Conservation (phyloP, 2,329 filamentous ascomycete genomes). For the Truncatella angustata region DNA sequence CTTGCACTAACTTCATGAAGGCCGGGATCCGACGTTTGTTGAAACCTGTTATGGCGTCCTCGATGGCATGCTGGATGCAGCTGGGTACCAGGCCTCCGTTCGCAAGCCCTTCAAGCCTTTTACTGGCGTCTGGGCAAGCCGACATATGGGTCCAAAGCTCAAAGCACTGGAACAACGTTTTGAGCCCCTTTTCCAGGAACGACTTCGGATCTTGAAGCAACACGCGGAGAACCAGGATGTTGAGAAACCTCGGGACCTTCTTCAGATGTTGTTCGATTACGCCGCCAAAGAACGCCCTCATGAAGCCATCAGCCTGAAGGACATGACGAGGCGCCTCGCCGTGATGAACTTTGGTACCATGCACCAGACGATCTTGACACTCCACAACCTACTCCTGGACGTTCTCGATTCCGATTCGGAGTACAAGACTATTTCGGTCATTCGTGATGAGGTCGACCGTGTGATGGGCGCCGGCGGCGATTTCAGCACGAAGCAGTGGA, state of each 20-base stretch:
- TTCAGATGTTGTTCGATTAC: constrained; percentile 41
- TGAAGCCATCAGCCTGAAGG: constrained; percentile 29
- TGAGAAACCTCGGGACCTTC: constrained; percentile 32
- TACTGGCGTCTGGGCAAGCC: constrained; percentile 24
- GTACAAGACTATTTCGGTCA: constrained; percentile 32
- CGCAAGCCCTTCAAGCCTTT: constrained; percentile 31
- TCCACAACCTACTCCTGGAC: constrained; percentile 41
- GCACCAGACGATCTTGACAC: constrained; percentile 37
- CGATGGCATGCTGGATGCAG: constrained; percentile 30
- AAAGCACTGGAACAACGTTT: constrained; percentile 24
- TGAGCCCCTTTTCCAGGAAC: constrained; percentile 20
- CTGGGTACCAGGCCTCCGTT: constrained; percentile 27
- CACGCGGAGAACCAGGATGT: constrained; percentile 15
- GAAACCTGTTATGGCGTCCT: constrained; percentile 26
- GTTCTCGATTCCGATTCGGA: constrained; percentile 38
- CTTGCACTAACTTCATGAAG: constrained; percentile 13
- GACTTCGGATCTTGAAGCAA: constrained; percentile 16
- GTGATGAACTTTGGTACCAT: constrained; percentile 36
- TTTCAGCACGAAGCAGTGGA: constrained; percentile 29
- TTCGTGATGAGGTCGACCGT: constrained; percentile 35
- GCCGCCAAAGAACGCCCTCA: constrained; percentile 35
- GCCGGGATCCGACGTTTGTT: constrained; percentile 34
- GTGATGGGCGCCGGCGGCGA: constrained; percentile 26
- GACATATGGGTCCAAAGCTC: constrained; percentile 20
- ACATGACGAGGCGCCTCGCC: constrained; percentile 30